Conservation (phyloP, 441 rosid species). For the Euphorbia corollata region DNA sequence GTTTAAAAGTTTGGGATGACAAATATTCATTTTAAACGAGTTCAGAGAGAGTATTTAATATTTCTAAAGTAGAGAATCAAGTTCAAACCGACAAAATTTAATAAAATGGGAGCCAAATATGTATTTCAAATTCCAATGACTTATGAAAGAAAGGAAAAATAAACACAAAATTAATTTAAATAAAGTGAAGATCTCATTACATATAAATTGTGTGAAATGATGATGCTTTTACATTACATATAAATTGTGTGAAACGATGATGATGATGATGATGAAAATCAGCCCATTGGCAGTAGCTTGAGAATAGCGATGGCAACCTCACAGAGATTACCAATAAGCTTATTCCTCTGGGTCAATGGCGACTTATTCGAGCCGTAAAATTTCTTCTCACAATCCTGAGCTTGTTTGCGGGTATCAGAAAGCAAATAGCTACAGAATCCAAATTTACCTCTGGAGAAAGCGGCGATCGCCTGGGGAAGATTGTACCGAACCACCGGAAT, state of each 20-base stretch:
- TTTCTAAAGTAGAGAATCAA: no score
- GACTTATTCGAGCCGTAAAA: constrained; percentile 33
- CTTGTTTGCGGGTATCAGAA: constrained; percentile 51
- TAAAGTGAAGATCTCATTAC: no score
- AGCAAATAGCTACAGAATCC: constrained; percentile 53
- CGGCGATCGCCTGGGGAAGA: constrained; percentile 74
- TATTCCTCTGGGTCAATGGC: constrained; percentile 45
- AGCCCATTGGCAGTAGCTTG: constrained; percentile 32
- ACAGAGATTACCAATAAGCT: constrained; percentile 43
- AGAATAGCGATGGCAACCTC: constrained; percentile 62
- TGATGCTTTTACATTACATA: no score
- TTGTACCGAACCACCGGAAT: constrained; percentile 70
- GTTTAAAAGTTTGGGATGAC: no score
- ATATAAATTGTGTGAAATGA: no score
- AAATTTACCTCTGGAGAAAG: constrained; percentile 40
- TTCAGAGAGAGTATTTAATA: no score
- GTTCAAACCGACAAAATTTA: no score
- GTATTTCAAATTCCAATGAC: no score
- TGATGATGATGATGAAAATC: background rate
- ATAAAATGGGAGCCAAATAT: no score
- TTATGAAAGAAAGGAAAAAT: no score
- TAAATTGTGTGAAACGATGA: background rate
- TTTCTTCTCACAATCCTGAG: constrained; percentile 49
- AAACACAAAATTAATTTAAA: no score
- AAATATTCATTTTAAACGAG: no score